These are phyloP conservation scores for Ceratobasidium theobromae DNA, from an alignment of 1,284 basidiomycete genomes.

Conservation along the genomic window DNA sequence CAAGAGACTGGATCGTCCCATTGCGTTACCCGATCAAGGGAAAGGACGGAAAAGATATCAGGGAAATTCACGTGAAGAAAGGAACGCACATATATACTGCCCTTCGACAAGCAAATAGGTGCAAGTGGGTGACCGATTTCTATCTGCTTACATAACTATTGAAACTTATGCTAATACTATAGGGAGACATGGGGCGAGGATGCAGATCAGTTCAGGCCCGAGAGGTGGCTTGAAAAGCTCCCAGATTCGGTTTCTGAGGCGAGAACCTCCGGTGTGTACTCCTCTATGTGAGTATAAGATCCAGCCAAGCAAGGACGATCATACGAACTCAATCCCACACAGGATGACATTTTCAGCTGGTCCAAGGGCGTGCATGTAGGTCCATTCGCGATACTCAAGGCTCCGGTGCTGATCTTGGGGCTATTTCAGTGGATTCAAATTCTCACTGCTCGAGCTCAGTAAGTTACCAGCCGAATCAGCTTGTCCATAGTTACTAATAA, in stretches of 20 bases:
- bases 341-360: conserved; percentile 13
- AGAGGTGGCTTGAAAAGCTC: neutral
- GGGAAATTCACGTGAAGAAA: neutral
- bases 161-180: neutral
- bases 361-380: conserved; percentile 5
- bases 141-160: neutral
- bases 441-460: conserved; percentile 8
- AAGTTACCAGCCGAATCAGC: neutral
- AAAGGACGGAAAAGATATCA: neutral
- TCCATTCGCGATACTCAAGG: neutral
- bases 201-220: neutral
- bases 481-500: neutral
- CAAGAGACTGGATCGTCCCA: neutral
- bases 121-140: neutral
- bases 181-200: neutral
- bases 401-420: neutral
- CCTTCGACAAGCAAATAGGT: neutral
- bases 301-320: too few species aligned
- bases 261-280: neutral
- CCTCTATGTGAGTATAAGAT: neutral
- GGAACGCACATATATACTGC: neutral
- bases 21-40: conserved; percentile 1
- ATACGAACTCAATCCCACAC: neutral
- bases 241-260: neutral
- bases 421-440: neutral